Base-by-base conservation (phyloP, 441 rosid species). In the Bocquillonia castaneifolia region DNA sequence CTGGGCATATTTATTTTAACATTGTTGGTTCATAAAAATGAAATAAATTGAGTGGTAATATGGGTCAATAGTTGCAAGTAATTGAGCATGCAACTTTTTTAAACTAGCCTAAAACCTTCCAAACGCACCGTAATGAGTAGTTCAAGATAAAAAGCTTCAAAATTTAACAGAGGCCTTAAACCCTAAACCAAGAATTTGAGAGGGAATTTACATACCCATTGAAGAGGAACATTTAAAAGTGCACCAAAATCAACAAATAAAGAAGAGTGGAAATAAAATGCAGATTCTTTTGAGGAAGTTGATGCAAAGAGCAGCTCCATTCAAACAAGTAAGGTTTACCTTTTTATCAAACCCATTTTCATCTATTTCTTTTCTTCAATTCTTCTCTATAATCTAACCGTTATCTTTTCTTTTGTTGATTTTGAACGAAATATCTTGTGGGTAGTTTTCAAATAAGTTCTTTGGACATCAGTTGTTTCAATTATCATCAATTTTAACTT, bases 281-380 rank as follows among this genome's bases (percentile, higher is more conserved):
- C 86, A 82, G 73, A 62, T 76, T 68, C 70, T 84, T 45, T 75
- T 71, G 4, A 79, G 85, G 70, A 83, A 78, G 75, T 78, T 82
- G 39, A 68, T 71, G 69, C 81, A 67, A 44, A 83, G 74, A 79
- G 63, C 73, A 64, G 58, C 62, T n/a, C 31, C 82, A 28, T 72
- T 64, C 74, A 74, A 63, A 75, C 82, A 72, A 75, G 92, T 85
- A 77, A 51, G 17, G 34, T 18, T 45, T 15, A 10, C 0, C 59
- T 52, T 63, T 71, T 64, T 50, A 23, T 53, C 55, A 45, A 52
- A 34, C 25, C 23, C 40, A 45, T 50, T 54, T 15, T 59, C 39
- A 17, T 48, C 40, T 59, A 40, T 31, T 63, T 51, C 14, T 55
- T 40, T 45, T 57, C 14, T 8, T 68, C 42, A 67, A 6, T 61